These are phyloP conservation scores for Cutaneotrichosporon spelunceum DNA, from an alignment of 1,284 basidiomycete species.

Conservation along the genomic window DNA sequence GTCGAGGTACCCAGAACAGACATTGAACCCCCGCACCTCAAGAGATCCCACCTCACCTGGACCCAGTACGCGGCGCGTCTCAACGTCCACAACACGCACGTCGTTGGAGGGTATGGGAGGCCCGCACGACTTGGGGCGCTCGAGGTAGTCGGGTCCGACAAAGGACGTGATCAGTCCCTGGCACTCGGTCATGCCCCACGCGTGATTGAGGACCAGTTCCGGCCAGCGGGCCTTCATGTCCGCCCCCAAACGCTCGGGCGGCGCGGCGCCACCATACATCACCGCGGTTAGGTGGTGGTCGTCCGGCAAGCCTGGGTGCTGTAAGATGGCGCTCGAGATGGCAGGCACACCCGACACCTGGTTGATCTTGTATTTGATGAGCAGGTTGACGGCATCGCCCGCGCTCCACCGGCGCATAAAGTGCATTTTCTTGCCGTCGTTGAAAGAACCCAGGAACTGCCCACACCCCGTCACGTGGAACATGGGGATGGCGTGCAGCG, in stretches of 20 bases:
- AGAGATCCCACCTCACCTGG: conserved; percentile 32
- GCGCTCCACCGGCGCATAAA: conserved; percentile 40
- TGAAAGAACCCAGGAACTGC: conserved; percentile 40
- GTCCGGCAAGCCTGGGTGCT: conserved; percentile 30
- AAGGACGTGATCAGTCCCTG: conserved; percentile 41
- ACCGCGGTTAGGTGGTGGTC: conserved; percentile 34
- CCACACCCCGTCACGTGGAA: conserved; percentile 48
- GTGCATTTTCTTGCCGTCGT: conserved; percentile 41
- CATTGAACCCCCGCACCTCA: conserved; percentile 38
- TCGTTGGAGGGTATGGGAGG: conserved; percentile 39
- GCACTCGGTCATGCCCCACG: conserved; percentile 48
- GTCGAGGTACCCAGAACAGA: conserved; percentile 40
- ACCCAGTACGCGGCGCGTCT: conserved; percentile 26
- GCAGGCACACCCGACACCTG: conserved; percentile 39
- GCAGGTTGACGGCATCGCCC: conserved; percentile 35
- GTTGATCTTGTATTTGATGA: conserved; percentile 34
- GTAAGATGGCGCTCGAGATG: conserved; percentile 35
- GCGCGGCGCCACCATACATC: conserved; percentile 45
- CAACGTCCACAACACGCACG: conserved; percentile 37
- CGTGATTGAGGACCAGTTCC: conserved; percentile 25
- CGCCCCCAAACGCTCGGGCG: conserved; percentile 33
- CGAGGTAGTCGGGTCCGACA: conserved; percentile 40
- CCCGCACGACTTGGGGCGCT: conserved; percentile 21
- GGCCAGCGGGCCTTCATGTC: conserved; percentile 39
- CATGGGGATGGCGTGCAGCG: conserved; percentile 39